Conservation (phyloP, 2,329 filamentous ascomycete species). For the Penicillium corylophilum region DNA sequence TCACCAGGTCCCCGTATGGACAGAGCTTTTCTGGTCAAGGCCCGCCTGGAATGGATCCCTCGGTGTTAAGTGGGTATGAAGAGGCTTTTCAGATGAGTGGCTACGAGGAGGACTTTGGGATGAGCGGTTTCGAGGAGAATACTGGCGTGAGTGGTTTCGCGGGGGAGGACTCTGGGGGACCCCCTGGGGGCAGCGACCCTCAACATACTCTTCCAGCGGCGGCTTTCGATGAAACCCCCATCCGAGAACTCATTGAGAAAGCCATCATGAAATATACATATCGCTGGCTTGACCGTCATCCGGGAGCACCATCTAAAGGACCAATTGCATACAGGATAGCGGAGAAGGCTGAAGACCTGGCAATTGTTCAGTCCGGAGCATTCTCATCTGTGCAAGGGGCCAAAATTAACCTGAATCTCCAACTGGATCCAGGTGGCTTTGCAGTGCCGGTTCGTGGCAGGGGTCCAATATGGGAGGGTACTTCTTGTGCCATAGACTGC, state of each 20-base stretch:
- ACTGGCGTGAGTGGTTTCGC: too few relatives aligned
- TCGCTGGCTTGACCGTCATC: conserved; percentile 31
- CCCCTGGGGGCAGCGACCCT: background rate
- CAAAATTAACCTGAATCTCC: conserved; percentile 13
- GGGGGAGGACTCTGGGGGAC: too few relatives aligned
- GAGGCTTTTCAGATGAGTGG: too few relatives aligned
- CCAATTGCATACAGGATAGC: conserved; percentile 14
- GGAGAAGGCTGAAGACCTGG: conserved; percentile 14
- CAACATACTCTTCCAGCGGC: background rate
- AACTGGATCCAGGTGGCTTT: conserved; percentile 21
- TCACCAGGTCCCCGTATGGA: background rate
- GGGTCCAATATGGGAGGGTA: conserved; percentile 28
- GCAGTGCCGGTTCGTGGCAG: conserved; percentile 29
- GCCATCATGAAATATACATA: conserved; percentile 29
- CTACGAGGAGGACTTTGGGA: too few relatives aligned
- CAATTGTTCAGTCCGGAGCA: conserved; percentile 16
- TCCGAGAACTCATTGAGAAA: conserved; percentile 25
- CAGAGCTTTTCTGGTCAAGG: background rate
- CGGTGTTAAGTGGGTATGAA: too few relatives aligned
- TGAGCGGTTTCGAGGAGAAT: too few relatives aligned
- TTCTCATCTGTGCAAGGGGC: conserved; percentile 17
- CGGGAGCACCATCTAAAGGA: conserved; percentile 15
- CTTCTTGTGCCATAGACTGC: conserved; percentile 32
- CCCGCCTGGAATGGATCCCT: background rate
- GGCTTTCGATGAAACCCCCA: background rate